Base-by-base conservation (phyloP, 306 rosid species). In the Trifolium subterraneum region DNA sequence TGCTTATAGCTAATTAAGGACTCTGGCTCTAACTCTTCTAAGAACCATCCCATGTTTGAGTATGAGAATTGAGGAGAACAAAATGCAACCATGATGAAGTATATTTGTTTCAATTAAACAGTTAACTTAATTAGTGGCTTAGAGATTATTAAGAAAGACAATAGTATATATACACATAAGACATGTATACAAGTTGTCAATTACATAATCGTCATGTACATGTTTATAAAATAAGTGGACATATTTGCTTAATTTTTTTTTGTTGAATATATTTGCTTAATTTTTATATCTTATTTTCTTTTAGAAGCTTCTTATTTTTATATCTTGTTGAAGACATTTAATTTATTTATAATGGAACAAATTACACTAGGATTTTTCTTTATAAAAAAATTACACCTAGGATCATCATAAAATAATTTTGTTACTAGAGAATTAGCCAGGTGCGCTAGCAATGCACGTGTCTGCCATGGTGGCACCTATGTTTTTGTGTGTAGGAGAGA, bases 21-120 rank as follows among this genome's bases (percentile, higher is more conserved):
- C 23, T 75, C 58, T 2, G 22, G 8, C 16, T 65, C 54, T 36
- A 63, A 9, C 70, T 51, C 78, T 25, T 81, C 78, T 18, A 75
- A 70, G 69, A 48, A 47, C 81, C 84, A 81, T 33, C 38, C 79
- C 77, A 51, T 72, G 72, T 39, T 60, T 23, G 70, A 64, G 50
- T 64, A 64, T 18, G 79, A 68, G 38, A 76, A 72, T 19, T 33
- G 7, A 20, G 77, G 39, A 45, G 78, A 23, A 11, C 63, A 71
- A n/a, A 82, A 68, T 67, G 79, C 76, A 19, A 72, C 70, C 82
- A 82, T 77, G 35, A 7, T 36, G 8, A n/a, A 50, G 50, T 42
- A 3, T 4, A 58, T 60, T 48, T 66, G 15, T 71, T 48, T 10
- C 22, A 22, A 56, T 56, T 56, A 19, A 65, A 23, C 33, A 5